Evolutionary conservation across 176 grass and related monocot genomes (phyloP), one percentile per base, ranked within the genome.

Genomic region (Saccharum spontaneum): DNA sequence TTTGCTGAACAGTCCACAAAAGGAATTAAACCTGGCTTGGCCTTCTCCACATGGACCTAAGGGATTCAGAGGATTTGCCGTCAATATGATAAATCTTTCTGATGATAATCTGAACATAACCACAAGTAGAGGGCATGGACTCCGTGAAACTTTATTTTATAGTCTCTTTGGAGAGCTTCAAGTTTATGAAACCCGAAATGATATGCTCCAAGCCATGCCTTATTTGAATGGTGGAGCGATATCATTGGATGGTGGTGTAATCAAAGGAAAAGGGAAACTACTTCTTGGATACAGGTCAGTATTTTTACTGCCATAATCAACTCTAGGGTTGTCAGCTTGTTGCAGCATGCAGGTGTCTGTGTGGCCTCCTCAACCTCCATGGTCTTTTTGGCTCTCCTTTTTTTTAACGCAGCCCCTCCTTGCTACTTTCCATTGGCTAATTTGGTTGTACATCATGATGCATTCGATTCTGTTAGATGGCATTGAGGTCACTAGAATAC

Each of bases 101-200:
- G 31, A 12, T 16, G 69, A 86, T 31, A 66, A 73, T 45, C 64
- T 86, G 33, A 50, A 15, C 2, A 65, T 86, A 79, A 50, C n/a
- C 15, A 73, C 84, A 65, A 6, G 7, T 6, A 18, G 6, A 22
- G 84, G 67, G 49, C 18, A 86, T 86, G 84, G 84, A n/a, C 77
- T 86, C 69, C 84, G 84, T 80, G 77, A 86, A 80, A 86, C 84
- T 44, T 80, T 86, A 50, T 86, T 86, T 28, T 86, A 80, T 80
- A 79, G 76, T 78, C 76, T 86, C 8, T 73, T 86, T 50, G 84
- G 84, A 50, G 68, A 79, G 68, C 76, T 86, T 73, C 84, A 86
- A 73, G 84, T 86, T 48, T 86, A 86, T 28, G 68, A 86, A 64
- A 86, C 68, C 15, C 67, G 76, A 41, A 28, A 65, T 0, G 68